These are phyloP conservation scores for Penicillium sp. DNA, from an alignment of 2,329 filamentous ascomycete genomes.

Conservation along the genomic window DNA sequence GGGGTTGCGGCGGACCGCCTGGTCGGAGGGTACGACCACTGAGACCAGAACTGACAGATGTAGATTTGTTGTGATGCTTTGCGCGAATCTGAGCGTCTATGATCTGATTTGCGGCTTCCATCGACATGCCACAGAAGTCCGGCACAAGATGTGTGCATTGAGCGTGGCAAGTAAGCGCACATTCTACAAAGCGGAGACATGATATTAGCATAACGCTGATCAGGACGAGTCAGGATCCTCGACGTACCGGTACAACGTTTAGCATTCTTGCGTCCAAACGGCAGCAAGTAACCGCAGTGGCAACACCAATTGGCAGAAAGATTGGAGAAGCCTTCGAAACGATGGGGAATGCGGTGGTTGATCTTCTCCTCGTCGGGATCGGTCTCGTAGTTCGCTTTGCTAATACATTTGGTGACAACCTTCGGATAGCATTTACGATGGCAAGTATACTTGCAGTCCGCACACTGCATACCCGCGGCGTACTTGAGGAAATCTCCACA, in stretches of 20 bases:
- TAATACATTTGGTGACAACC: slow-evolving; percentile 99
- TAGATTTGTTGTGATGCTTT: slow-evolving; percentile 69
- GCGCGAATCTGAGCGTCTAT: slow-evolving; percentile 80
- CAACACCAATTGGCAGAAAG: slow-evolving; percentile 99
- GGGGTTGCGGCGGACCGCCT: slow-evolving; percentile 49
- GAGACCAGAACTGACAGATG: slow-evolving; percentile 58
- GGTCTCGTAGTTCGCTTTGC: slow-evolving; percentile 97
- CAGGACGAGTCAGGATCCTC: not conserved
- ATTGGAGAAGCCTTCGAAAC: slow-evolving; percentile 95
- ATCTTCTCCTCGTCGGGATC: slow-evolving; percentile 99
- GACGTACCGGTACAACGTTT: slow-evolving; percentile 80
- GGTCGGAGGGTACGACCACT: slow-evolving; percentile 69
- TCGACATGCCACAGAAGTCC: slow-evolving; percentile 99
- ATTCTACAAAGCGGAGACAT: slow-evolving; percentile 62
- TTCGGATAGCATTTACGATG: slow-evolving; percentile 96
- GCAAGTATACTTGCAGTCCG: slow-evolving; percentile 99
- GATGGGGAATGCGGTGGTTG: slow-evolving; percentile 97
- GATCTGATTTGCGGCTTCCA: slow-evolving; percentile 95
- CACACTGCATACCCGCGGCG: slow-evolving; percentile 97
- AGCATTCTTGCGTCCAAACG: slow-evolving; percentile 92
- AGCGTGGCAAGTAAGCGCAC: slow-evolving; percentile 85
- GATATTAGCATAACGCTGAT: slow-evolving; percentile 14
- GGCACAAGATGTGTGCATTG: slow-evolving; percentile 93
- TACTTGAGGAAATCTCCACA: slow-evolving; percentile 99
- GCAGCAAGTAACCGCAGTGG: slow-evolving; percentile 94